phyloP scores from a whole-genome alignment of 371 early-diverging fungal genomes.

The Apophysomyces variabilis region DNA sequence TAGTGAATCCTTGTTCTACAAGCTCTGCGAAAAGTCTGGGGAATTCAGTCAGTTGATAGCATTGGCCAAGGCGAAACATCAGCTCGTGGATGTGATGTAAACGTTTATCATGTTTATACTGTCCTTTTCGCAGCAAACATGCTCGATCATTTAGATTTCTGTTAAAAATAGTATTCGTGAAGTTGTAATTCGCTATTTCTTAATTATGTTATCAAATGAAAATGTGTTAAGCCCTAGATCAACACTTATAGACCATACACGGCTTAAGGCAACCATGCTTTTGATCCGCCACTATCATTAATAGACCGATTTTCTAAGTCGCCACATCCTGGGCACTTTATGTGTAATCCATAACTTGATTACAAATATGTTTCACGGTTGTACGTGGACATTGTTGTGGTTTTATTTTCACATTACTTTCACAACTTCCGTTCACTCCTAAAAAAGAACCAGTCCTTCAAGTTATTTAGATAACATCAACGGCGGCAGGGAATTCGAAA shows the following conservation, averaged over 20 bases:
- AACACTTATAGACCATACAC: too few species aligned
- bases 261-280: too few species aligned
- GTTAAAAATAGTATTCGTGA: too few species aligned
- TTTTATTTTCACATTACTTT: not conserved
- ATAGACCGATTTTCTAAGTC: too few species aligned
- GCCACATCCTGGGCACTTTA: too few species aligned
- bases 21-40: conserved; percentile 74
- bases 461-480: conserved; percentile 31
- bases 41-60: conserved; percentile 64
- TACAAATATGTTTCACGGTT: not conserved
- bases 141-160: too few species aligned
- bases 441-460: not conserved
- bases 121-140: not conserved
- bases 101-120: not conserved
- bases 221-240: too few species aligned
- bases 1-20: conserved; percentile 58
- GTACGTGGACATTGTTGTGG: not conserved
- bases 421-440: conserved; percentile 6
- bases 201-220: too few species aligned
- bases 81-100: conserved; percentile 22
- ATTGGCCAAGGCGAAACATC: conserved; percentile 48
- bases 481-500: conserved; percentile 89
- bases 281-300: too few species aligned
- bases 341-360: too few species aligned
- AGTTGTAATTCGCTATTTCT: too few species aligned